Evolutionary conservation across 2,329 filamentous ascomycete species (phyloP).

Genomic region (Aspergillus nomiae): DNA sequence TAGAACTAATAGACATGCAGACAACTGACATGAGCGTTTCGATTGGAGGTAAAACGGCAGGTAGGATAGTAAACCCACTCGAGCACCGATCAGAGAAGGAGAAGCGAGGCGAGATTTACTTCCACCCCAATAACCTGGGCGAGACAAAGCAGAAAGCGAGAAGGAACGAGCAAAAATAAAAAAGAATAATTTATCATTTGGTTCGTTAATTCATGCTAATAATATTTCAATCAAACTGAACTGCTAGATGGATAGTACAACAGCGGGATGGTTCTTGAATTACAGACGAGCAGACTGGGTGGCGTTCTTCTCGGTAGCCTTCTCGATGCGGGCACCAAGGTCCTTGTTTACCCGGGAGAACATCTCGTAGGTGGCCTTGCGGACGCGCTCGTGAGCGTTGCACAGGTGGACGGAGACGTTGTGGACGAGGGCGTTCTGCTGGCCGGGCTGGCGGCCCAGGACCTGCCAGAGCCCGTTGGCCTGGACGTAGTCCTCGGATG

Average conservation of each 20-base stretch:
- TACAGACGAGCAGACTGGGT: conserved; percentile 32
- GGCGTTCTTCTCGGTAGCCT: conserved; percentile 52
- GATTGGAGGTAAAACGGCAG: neutral
- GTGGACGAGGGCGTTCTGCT: conserved; percentile 63
- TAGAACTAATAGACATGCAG: neutral
- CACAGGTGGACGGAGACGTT: conserved; percentile 62
- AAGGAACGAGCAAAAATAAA: neutral
- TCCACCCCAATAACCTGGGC: neutral
- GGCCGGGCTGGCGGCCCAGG: conserved; percentile 50
- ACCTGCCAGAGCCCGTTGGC: conserved; percentile 48
- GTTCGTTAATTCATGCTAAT: conserved; percentile 6
- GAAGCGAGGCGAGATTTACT: neutral
- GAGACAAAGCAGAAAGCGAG: neutral
- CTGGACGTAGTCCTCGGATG: conserved; percentile 49
- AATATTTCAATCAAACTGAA: conserved; percentile 1
- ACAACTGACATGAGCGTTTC: neutral
- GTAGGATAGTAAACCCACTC: neutral
- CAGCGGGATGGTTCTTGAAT: conserved; percentile 3
- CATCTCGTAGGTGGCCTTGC: conserved; percentile 63
- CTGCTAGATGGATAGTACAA: conserved; percentile 1
- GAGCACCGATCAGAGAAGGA: neutral
- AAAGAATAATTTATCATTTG: neutral
- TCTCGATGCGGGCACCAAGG: conserved; percentile 56
- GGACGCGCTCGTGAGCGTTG: conserved; percentile 56
- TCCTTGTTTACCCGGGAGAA: conserved; percentile 58